Evolutionary conservation across 1,284 basidiomycete species (phyloP).

Genomic region (Leccinum pachyderme): DNA sequence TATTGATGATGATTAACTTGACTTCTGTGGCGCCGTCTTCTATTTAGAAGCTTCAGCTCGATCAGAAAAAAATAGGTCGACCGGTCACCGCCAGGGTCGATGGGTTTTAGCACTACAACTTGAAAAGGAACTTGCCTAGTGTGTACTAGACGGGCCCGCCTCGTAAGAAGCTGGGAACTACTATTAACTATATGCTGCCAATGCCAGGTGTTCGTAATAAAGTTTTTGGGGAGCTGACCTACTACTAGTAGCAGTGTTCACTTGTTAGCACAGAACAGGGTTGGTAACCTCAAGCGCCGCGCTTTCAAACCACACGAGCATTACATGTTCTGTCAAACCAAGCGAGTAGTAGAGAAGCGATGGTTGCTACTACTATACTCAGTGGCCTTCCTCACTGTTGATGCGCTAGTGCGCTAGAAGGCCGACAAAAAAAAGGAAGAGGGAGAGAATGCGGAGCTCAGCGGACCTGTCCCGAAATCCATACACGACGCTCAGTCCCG

Average conservation of each 20-base stretch:
- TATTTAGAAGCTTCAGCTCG: neutral
- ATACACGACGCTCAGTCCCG: neutral
- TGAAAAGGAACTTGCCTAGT: no score
- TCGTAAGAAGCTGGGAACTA: neutral
- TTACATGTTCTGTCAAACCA: neutral
- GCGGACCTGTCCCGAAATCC: neutral
- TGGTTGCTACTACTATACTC: neutral
- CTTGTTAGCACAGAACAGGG: neutral
- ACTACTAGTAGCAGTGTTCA: neutral
- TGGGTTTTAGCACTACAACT: neutral
- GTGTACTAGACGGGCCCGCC: no score
- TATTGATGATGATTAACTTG: neutral
- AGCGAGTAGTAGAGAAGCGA: neutral
- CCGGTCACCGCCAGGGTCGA: slow-evolving; percentile 5
- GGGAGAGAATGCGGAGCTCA: neutral
- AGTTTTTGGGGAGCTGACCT: neutral
- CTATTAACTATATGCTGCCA: neutral
- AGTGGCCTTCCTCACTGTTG: neutral
- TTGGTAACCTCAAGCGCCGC: neutral
- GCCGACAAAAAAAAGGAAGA: neutral
- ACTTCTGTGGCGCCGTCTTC: slow-evolving; percentile 8
- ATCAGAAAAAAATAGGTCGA: neutral
- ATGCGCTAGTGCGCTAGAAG: neutral
- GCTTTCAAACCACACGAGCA: no score
- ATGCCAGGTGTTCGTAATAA: neutral